Conservation (phyloP, 1,284 basidiomycete genomes). For the Ceratobasidium sp. region DNA sequence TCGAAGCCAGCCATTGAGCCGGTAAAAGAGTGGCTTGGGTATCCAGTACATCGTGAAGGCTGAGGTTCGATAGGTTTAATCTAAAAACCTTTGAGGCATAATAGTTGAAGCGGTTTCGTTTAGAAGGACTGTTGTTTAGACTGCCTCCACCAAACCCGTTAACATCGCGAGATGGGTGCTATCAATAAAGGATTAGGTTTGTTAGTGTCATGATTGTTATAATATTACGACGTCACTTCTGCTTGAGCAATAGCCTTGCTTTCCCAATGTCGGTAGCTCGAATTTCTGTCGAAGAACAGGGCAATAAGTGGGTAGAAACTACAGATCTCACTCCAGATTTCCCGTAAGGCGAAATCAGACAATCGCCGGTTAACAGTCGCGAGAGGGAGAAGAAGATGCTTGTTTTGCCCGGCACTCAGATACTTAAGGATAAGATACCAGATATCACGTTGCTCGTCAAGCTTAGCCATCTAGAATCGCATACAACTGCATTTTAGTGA, state of each 20-base stretch:
- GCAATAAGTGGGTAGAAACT: constrained; percentile 33
- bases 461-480: too few relatives aligned
- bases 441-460: constrained; percentile 16
- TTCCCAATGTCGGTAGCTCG: constrained; percentile 21
- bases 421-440: constrained; percentile 24
- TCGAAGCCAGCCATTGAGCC: background rate
- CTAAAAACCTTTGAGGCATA: constrained; percentile 21
- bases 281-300: constrained; percentile 1
- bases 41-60: background rate
- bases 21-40: constrained; percentile 14
- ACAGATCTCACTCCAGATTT: constrained; percentile 19
- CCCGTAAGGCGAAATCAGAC: constrained; percentile 9
- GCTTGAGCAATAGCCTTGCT: constrained; percentile 31
- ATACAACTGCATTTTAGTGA: too few relatives aligned
- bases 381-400: constrained; percentile 5
- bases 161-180: background rate
- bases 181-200: too few relatives aligned
- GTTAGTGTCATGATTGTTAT: too few relatives aligned
- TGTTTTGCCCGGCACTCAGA: background rate
- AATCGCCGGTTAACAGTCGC: constrained; percentile 4
- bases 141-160: background rate
- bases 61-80: background rate
- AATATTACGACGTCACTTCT: background rate
- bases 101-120: constrained; percentile 7
- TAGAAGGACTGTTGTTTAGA: constrained; percentile 7